Percentiles rank a stretch among this genome's conserved stretches.
Evolutionary conservation across 208 protist species (phyloP).

Genomic region (Acanthamoeba healyi): DNA sequence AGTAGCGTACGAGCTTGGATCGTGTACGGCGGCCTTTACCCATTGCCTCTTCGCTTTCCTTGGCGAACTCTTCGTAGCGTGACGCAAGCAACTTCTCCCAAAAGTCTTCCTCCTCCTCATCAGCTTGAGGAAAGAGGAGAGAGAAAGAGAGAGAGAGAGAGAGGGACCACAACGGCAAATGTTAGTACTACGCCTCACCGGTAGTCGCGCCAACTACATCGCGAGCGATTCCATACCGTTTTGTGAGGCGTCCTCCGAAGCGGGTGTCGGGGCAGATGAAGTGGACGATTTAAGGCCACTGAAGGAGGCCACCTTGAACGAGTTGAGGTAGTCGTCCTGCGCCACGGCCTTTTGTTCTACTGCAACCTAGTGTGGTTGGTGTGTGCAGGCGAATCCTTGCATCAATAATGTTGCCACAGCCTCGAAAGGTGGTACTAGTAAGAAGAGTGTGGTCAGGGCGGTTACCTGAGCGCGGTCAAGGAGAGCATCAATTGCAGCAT

Average conservation of each 20-base stretch:
- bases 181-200: too few species aligned
- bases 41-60: constrained; percentile 57
- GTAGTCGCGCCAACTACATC: too few species aligned
- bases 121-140: not conserved
- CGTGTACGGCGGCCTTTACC: constrained; percentile 68
- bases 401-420: too few species aligned
- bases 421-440: too few species aligned
- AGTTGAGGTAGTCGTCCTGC: constrained; percentile 76
- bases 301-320: constrained; percentile 77
- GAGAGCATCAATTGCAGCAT: constrained; percentile 71
- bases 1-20: constrained; percentile 65
- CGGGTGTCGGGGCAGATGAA: not conserved
- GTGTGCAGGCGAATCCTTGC: too few species aligned
- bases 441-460: too few species aligned
- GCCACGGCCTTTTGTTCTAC: constrained; percentile 1
- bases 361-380: not conserved
- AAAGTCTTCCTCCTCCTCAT: constrained; percentile 59
- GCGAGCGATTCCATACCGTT: too few species aligned
- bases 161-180: too few species aligned
- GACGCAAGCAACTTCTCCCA: constrained; percentile 70
- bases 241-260: not conserved
- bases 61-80: constrained; percentile 51
- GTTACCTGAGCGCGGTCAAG: constrained; percentile 75
- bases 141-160: too few species aligned
- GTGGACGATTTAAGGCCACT: not conserved